Conservation (phyloP, 2,329 filamentous ascomycete species). For the Xylariales sp. region DNA sequence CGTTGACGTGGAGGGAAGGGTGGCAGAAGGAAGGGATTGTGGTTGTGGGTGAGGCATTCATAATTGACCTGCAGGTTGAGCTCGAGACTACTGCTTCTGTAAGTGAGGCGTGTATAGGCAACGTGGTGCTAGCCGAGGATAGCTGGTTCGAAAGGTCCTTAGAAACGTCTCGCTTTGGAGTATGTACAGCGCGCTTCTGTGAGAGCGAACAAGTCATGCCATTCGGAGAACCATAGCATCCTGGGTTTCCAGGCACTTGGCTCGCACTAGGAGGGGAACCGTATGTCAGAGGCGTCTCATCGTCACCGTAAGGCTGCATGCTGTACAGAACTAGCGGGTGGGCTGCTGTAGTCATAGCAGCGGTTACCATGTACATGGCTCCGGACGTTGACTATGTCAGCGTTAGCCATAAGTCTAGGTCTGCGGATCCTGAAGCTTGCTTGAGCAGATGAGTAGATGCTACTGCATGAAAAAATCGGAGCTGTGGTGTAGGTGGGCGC, state of each 20-base stretch:
- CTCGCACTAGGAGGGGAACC: slow-evolving; percentile 20
- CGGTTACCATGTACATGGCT: slow-evolving; percentile 11
- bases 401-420: no score
- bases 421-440: no score
- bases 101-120: no score
- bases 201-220: not conserved
- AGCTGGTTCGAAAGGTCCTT: not conserved
- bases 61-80: slow-evolving; percentile 20
- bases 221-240: not conserved
- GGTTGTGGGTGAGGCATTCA: slow-evolving; percentile 18
- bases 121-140: not conserved
- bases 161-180: slow-evolving; percentile 3
- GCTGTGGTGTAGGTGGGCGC: no score
- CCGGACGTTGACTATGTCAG: not conserved
- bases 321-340: slow-evolving; percentile 23
- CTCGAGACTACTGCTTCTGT: slow-evolving; percentile 1
- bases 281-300: slow-evolving; percentile 21
- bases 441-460: no score
- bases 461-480: no score
- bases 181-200: not conserved
- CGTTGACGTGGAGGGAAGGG: slow-evolving; percentile 22
- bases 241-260: slow-evolving; percentile 15
- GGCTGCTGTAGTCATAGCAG: slow-evolving; percentile 23
- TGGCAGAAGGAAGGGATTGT: slow-evolving; percentile 27
- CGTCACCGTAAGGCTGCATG: slow-evolving; percentile 16